Base-by-base conservation (phyloP, 1,284 basidiomycete species). In the Porogramme epimiltina region DNA sequence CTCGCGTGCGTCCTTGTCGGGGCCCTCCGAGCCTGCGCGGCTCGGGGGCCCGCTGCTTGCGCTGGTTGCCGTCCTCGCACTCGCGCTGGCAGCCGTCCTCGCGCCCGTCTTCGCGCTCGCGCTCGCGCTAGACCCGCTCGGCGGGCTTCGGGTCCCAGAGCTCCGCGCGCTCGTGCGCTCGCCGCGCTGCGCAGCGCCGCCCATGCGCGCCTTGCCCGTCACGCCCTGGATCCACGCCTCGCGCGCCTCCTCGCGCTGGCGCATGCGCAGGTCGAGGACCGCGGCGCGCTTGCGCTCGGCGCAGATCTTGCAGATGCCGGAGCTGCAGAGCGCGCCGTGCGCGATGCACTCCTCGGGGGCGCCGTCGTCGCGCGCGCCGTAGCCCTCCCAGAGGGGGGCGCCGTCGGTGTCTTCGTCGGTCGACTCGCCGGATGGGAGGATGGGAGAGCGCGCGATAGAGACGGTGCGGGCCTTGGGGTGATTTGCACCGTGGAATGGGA, bases 261-360 rank as follows among this genome's bases (percentile, higher is more conserved):
- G n/a, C n/a, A n/a, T 60, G 16, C 54, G 47, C 42, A 51, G 39
- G 28, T 58, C 51, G 24, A 42, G 16, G 5, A n/a, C 4, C 19
- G 24, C 57, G 18, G 42, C 48, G 26, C 49, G 53, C 41, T 53
- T 59, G 34, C 45, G 59, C 36, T 47, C 45, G 2, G 28, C 53
- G 40, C 59, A 58, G 25, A 58, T 51, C 24, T 49, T 51, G 55
- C 67, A 69, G 8, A 67, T 66, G 18, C 65, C 64, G 49, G 56
- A 61, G 25, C 42, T 46, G 55, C 66, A 67, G 15, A 62, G 28
- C 20, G 38, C 45, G 16, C 61, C 61, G 46, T 68, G 66, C 20
- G 36, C 52, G 3, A 26, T 24, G 53, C 66, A 68, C 28, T 56
- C 42, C n/a, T 56, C 24, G 20, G 34, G 41, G 38, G 44, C 47